These are phyloP conservation scores for Trapa bicornis DNA, from an alignment of 345 rosid species.

Conservation along the genomic window DNA sequence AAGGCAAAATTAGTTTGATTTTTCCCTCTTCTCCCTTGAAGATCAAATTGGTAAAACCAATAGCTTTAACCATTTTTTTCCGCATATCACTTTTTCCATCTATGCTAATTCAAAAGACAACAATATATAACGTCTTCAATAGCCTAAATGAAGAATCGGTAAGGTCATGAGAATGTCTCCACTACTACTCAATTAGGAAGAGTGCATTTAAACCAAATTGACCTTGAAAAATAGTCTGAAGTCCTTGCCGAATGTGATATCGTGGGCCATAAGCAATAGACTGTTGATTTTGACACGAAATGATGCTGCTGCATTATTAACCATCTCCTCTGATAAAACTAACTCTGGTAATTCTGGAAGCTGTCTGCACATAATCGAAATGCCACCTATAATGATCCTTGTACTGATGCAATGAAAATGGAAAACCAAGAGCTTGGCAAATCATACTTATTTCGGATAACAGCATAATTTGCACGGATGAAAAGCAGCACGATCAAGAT, in stretches of 20 bases:
- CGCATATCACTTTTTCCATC: too few species aligned
- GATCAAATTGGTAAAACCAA: background rate
- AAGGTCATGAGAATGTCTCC: too few species aligned
- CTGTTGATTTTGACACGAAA: slow-evolving; percentile 63
- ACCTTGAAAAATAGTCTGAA: slow-evolving; percentile 70
- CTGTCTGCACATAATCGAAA: slow-evolving; percentile 21
- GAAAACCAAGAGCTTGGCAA: slow-evolving; percentile 3
- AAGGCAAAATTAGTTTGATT: background rate
- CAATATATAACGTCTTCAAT: too few species aligned
- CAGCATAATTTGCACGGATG: slow-evolving; percentile 45
- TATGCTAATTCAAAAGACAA: too few species aligned
- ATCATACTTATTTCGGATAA: slow-evolving; percentile 42
- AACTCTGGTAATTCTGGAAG: slow-evolving; percentile 56
- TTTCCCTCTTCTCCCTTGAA: background rate
- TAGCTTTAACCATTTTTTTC: background rate
- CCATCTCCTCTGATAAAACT: slow-evolving; percentile 78
- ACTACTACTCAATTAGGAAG: too few species aligned
- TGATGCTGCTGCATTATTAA: slow-evolving; percentile 60
- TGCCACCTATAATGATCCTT: background rate
- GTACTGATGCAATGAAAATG: background rate
- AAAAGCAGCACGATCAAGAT: slow-evolving; percentile 42
- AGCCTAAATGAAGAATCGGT: too few species aligned
- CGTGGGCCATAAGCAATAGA: slow-evolving; percentile 79
- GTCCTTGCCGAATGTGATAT: slow-evolving; percentile 71
- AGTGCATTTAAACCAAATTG: background rate